phyloP scores from a whole-genome alignment of 306 rosid genomes.

The Lathyrus oleraceus region DNA sequence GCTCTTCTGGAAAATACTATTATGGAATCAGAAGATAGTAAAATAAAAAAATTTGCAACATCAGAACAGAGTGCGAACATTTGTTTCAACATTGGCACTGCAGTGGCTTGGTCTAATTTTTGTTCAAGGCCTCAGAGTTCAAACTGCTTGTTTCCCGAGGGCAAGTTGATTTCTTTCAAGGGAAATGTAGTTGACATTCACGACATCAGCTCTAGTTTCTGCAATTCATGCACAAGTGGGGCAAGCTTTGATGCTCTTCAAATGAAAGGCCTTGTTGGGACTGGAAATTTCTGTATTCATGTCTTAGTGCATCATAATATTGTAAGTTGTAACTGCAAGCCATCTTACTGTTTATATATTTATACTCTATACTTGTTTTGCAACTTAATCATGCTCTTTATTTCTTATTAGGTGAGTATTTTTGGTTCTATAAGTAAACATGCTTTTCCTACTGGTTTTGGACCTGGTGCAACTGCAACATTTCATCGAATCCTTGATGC shows the following conservation, averaged over 20 bases:
- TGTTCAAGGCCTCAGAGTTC: constrained; percentile 38
- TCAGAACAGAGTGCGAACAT: constrained; percentile 37
- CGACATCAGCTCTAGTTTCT: constrained; percentile 40
- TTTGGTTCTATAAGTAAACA: constrained; percentile 48
- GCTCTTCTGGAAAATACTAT: constrained; percentile 40
- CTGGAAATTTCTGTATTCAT: constrained; percentile 66
- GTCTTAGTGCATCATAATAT: constrained; percentile 55
- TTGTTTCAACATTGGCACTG: constrained; percentile 33
- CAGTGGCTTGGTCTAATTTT: constrained; percentile 13
- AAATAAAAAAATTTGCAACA: constrained; percentile 40
- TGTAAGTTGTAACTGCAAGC: constrained; percentile 64
- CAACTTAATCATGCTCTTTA: constrained; percentile 18
- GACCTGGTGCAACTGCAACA: constrained; percentile 73
- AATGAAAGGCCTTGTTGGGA: constrained; percentile 44
- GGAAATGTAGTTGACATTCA: constrained; percentile 68
- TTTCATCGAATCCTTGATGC: constrained; percentile 78
- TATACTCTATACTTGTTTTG: constrained; percentile 20
- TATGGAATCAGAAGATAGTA: constrained; percentile 38
- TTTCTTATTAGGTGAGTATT: constrained; percentile 62
- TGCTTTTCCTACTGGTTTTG: constrained; percentile 74
- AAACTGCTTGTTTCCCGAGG: constrained; percentile 65
- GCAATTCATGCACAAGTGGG: constrained; percentile 42
- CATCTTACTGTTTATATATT: constrained; percentile 20
- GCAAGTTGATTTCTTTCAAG: constrained; percentile 57
- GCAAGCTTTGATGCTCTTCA: constrained; percentile 44